phyloP scores from a whole-genome alignment of 2,329 filamentous ascomycete species.

The Colletotrichum caudatum region DNA sequence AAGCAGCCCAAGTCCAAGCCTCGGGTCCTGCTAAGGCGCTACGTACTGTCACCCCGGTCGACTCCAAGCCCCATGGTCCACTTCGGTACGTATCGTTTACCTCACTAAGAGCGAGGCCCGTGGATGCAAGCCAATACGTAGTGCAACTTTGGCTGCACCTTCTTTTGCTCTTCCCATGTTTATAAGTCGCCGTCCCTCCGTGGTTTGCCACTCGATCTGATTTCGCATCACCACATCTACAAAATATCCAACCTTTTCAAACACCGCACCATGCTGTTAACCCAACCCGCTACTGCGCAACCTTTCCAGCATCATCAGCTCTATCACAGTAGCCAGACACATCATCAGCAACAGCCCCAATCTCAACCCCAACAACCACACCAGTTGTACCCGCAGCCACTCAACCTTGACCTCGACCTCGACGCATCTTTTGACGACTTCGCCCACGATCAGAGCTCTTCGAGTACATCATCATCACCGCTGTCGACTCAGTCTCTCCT shows the following conservation, averaged over 20 bases:
- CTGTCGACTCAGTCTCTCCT: conserved; percentile 35
- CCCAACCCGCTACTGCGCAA: conserved; percentile 30
- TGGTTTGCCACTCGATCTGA: conserved; percentile 29
- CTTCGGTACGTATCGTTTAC: conserved; percentile 21
- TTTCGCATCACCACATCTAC: conserved; percentile 10
- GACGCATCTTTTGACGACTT: conserved; percentile 26
- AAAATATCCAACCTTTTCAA: conserved; percentile 14
- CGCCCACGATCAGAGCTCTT: conserved; percentile 8
- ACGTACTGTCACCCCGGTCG: conserved; percentile 24
- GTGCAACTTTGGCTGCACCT: conserved; percentile 5
- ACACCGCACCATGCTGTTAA: conserved; percentile 40
- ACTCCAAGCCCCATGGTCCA: conserved; percentile 19
- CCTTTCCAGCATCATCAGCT: conserved; percentile 30
- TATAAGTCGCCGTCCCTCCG: conserved; percentile 37
- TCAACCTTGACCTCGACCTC: conserved; percentile 31
- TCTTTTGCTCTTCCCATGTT: conserved; percentile 29
- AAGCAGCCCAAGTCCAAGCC: conserved; percentile 28
- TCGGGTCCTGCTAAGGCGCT: conserved; percentile 23
- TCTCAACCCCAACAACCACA: conserved; percentile 8
- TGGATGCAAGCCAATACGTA: conserved; percentile 36
- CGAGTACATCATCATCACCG: conserved; percentile 36
- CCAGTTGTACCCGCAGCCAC: conserved; percentile 17
- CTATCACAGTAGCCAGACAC: conserved; percentile 10
- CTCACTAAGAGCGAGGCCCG: conserved; percentile 11
- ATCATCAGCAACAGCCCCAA: conserved; percentile 15